Conservation (phyloP, 306 rosid species). For the Cotoneaster glaucophyllus region DNA sequence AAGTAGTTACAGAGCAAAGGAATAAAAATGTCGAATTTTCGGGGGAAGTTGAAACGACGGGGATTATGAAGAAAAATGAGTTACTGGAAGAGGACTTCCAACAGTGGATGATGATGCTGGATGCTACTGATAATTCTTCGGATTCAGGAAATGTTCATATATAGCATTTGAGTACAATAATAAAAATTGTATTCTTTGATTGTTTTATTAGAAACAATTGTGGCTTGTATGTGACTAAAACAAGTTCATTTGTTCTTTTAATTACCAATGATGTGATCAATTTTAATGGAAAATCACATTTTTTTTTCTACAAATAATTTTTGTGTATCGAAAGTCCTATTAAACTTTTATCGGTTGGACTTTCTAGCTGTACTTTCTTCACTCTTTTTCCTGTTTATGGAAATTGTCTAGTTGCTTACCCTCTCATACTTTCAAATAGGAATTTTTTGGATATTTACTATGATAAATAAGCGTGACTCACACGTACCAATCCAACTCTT, state of each 20-base stretch:
- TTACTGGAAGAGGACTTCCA: conserved; percentile 47
- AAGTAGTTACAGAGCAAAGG: background rate
- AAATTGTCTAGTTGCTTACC: too few species aligned
- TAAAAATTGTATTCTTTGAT: background rate
- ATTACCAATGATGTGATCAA: background rate
- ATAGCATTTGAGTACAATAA: conserved; percentile 10
- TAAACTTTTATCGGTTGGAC: too few species aligned
- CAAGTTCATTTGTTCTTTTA: background rate
- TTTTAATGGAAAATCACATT: background rate
- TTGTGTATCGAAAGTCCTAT: too few species aligned
- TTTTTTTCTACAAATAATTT: background rate
- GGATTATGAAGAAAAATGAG: conserved; percentile 19
- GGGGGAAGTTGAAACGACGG: conserved; percentile 2
- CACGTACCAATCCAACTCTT: background rate
- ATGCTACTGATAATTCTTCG: conserved; percentile 30
- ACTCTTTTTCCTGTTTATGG: too few species aligned
- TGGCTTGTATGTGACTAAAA: background rate
- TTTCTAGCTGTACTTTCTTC: too few species aligned
- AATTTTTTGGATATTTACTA: too few species aligned
- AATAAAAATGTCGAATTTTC: conserved; percentile 2
- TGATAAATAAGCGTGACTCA: background rate
- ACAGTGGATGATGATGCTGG: conserved; percentile 37
- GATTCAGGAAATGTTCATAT: conserved; percentile 27
- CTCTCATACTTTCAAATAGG: too few species aligned
- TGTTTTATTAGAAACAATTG: background rate